Percentiles rank a stretch among this genome's conserved stretches.
Conservation (phyloP, 805 yeast species). For the Ogataea populi-albae region DNA sequence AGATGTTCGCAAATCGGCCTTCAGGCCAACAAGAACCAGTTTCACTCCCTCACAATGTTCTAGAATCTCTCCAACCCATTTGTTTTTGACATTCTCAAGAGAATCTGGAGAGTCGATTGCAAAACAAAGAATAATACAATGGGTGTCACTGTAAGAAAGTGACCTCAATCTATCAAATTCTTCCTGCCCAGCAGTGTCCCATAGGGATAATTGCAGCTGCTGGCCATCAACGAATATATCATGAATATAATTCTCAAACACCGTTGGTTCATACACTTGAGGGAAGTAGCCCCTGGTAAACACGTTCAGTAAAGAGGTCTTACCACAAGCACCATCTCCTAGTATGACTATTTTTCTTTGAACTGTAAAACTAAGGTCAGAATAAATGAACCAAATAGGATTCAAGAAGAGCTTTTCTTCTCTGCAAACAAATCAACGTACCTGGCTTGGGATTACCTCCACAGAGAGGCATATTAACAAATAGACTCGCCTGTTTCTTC, state of each 20-base stretch:
- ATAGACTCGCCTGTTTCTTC: no score
- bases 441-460: constrained; percentile 45
- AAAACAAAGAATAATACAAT: constrained; percentile 94
- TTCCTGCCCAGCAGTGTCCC: constrained; percentile 99
- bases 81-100: constrained; percentile 87
- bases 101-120: constrained; percentile 94
- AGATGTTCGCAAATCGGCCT: constrained; percentile 82
- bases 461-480: constrained; percentile 40
- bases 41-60: constrained; percentile 98
- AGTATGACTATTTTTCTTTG: constrained; percentile 91
- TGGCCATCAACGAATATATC: constrained; percentile 94
- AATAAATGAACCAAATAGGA: not conserved
- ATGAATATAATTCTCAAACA: constrained; percentile 94
- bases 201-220: constrained; percentile 84
- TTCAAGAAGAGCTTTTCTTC: no score
- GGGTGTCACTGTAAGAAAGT: constrained; percentile 90
- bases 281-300: constrained; percentile 98
- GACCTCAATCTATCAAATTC: constrained; percentile 95
- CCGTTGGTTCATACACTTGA: constrained; percentile 97
- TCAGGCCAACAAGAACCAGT: constrained; percentile 87
- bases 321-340: constrained; percentile 99
- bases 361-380: constrained; percentile 36
- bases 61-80: constrained; percentile 96
- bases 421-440: no score
- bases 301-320: constrained; percentile 89